Percentiles rank a stretch among this genome's conserved stretches.
These are phyloP conservation scores for Backusella mclennaniae DNA, from an alignment of 192 early-diverging fungal species.

Conservation along the genomic window DNA sequence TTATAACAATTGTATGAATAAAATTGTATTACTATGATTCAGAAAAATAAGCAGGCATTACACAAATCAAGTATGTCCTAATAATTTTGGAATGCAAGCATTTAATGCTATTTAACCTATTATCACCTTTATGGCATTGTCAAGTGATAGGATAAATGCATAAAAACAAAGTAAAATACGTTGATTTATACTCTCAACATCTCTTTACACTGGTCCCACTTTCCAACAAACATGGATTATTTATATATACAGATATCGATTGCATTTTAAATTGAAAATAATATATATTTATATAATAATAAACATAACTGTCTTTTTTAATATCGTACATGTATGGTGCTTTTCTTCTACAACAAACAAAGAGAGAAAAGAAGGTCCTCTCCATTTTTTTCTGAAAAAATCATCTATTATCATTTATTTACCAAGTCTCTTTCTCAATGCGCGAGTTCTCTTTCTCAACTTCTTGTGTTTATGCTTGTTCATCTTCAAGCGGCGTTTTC, in stretches of 20 bases:
- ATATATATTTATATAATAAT: slow-evolving; percentile 5
- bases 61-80: not conserved
- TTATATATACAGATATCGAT: not conserved
- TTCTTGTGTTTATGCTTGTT: slow-evolving; percentile 98
- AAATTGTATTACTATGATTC: not conserved
- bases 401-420: slow-evolving; percentile 48
- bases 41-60: not conserved
- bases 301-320: not conserved
- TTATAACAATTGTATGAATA: too few relatives aligned
- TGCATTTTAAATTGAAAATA: not conserved
- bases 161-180: not conserved
- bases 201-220: not conserved
- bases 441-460: slow-evolving; percentile 71
- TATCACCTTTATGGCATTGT: too few relatives aligned
- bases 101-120: not conserved
- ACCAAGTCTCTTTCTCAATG: slow-evolving; percentile 72
- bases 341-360: not conserved
- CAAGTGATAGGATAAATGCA: not conserved
- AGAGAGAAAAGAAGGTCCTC: not conserved
- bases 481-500: slow-evolving; percentile 90
- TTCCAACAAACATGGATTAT: not conserved
- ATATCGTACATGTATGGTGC: not conserved
- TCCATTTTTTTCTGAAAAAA: not conserved
- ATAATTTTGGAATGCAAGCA: not conserved
- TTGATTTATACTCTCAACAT: not conserved